These are phyloP conservation scores for Eutypella sp. DNA, from an alignment of 2,329 filamentous ascomycete genomes.

Conservation along the genomic window DNA sequence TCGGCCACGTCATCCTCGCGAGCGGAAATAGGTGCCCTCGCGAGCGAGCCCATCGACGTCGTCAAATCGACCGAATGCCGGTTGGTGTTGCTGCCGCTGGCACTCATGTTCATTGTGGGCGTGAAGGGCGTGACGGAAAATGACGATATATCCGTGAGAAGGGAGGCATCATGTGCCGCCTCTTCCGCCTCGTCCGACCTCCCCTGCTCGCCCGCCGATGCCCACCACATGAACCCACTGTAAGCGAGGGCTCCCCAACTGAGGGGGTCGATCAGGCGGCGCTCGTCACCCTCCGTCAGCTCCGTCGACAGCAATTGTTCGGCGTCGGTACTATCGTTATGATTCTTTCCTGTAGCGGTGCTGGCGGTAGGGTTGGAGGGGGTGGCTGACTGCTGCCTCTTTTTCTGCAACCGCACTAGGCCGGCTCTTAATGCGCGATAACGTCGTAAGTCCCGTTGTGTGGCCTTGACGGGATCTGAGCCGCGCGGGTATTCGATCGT, in stretches of 20 bases:
- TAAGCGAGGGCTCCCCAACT: conserved; percentile 74
- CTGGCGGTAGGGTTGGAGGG: conserved; percentile 12
- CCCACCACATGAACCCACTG: conserved; percentile 86
- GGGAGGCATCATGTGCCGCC: conserved; percentile 46
- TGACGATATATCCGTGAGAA: conserved; percentile 47
- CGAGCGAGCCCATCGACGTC: conserved; percentile 42
- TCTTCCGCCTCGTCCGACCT: conserved; percentile 58
- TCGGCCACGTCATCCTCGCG: conserved; percentile 15
- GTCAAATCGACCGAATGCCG: conserved; percentile 26
- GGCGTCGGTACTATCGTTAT: conserved; percentile 32
- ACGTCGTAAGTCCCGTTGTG: conserved; percentile 81
- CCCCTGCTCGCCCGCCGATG: conserved; percentile 70
- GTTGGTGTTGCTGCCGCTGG: conserved; percentile 18
- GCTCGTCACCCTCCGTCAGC: conserved; percentile 43
- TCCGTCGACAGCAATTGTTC: conserved; percentile 10
- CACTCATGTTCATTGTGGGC: conserved; percentile 12
- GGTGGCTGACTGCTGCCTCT: conserved; percentile 6
- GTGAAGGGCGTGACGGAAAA: conserved; percentile 10
- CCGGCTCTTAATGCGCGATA: conserved; percentile 66
- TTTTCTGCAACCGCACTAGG: conserved; percentile 43
- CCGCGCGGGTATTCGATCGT: conserved; percentile 64
- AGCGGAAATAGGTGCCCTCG: conserved; percentile 11
- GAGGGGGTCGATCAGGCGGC: conserved; percentile 55
- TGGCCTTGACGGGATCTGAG: conserved; percentile 70
- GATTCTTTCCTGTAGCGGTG: conserved; percentile 21